phyloP scores from a whole-genome alignment of 805 yeast species.

The Danielozyma ontarioensis region DNA sequence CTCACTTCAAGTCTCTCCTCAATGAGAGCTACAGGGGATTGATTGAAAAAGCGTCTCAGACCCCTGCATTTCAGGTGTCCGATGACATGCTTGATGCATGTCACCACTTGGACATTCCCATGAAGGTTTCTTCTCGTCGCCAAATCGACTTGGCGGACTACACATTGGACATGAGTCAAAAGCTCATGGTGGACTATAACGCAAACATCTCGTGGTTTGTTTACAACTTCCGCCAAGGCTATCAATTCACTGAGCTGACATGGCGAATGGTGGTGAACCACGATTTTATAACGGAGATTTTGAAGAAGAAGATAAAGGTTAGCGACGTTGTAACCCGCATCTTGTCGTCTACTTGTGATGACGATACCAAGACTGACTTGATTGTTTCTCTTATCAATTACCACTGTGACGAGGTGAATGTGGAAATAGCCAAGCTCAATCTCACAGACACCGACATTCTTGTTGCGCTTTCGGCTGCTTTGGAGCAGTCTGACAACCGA shows the following conservation, averaged over 20 bases:
- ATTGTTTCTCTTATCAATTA: constrained; percentile 13
- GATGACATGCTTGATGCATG: constrained; percentile 11
- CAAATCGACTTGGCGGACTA: constrained; percentile 5
- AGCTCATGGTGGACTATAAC: constrained; percentile 22
- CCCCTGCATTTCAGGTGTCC: constrained; percentile 3
- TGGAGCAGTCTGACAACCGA: constrained; percentile 11
- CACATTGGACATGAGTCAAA: constrained; percentile 20
- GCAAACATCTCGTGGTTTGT: constrained; percentile 22
- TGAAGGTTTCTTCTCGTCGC: background rate
- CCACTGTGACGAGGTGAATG: constrained; percentile 20
- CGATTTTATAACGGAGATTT: constrained; percentile 16
- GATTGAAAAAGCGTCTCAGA: constrained; percentile 1
- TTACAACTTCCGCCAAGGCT: constrained; percentile 23
- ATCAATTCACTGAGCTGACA: constrained; percentile 24
- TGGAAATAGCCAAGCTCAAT: constrained; percentile 13
- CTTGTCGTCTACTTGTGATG: constrained; percentile 12
- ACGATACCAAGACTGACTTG: constrained; percentile 4
- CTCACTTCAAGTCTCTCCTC: constrained; percentile 14
- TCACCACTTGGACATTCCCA: constrained; percentile 1
- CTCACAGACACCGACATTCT: background rate
- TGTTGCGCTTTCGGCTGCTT: background rate
- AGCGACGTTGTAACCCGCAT: constrained; percentile 19
- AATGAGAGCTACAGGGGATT: constrained; percentile 10
- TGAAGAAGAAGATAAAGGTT: constrained; percentile 14
- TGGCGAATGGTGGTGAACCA: constrained; percentile 27